Conservation (phyloP, 1,284 basidiomycete species). For the Cutaneotrichosporon mucoides region DNA sequence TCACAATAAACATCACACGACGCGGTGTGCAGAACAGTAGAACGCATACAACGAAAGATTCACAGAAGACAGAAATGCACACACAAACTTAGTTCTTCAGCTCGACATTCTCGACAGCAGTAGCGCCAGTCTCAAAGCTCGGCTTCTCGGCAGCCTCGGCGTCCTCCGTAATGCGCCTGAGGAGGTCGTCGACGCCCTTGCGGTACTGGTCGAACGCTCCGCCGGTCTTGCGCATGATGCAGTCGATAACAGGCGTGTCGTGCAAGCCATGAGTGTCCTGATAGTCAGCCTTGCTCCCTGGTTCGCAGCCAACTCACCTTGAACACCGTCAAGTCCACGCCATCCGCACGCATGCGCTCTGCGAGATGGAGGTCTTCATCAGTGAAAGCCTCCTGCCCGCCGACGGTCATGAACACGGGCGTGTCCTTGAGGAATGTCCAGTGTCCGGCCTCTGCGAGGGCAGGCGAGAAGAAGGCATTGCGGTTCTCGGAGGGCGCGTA, state of each 20-base stretch:
- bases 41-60: too few species aligned
- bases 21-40: too few species aligned
- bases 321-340: constrained; percentile 23
- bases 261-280: constrained; percentile 3
- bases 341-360: constrained; percentile 29
- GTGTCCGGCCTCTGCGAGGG: constrained; percentile 12
- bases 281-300: not conserved
- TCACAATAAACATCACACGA: too few species aligned
- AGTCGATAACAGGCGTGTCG: not conserved
- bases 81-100: too few species aligned
- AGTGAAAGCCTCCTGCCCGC: constrained; percentile 33
- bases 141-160: too few species aligned
- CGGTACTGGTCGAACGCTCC: not conserved
- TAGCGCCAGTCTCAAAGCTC: too few species aligned
- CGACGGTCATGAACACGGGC: constrained; percentile 34
- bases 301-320: constrained; percentile 1
- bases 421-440: constrained; percentile 21
- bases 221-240: not conserved
- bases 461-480: constrained; percentile 23
- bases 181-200: not conserved
- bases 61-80: too few species aligned
- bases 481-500: constrained; percentile 6
- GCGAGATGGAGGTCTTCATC: constrained; percentile 32
- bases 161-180: not conserved
- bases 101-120: too few species aligned